These are phyloP conservation scores for Diaporthe vaccinii DNA, from an alignment of 2,329 filamentous ascomycete genomes.

Conservation along the genomic window DNA sequence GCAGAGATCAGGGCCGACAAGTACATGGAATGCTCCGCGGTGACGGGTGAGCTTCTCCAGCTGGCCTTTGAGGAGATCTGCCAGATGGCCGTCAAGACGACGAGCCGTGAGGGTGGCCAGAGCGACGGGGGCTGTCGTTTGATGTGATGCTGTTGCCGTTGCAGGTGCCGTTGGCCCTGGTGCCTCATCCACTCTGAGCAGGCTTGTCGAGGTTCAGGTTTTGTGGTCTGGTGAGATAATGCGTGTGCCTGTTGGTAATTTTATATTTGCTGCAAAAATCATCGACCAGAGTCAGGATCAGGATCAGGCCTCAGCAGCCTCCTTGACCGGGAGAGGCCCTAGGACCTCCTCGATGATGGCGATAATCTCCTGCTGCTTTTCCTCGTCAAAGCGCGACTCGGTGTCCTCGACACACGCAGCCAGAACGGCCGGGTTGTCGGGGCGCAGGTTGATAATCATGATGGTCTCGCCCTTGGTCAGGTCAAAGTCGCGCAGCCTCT, in stretches of 20 bases:
- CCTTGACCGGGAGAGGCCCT: conserved; percentile 59
- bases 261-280: not conserved
- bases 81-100: conserved; percentile 65
- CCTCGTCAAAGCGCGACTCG: conserved; percentile 69
- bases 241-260: not conserved
- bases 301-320: conserved; percentile 38
- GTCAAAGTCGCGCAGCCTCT: conserved; percentile 67
- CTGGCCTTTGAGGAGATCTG: conserved; percentile 73
- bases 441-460: conserved; percentile 77
- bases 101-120: conserved; percentile 62
- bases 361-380: conserved; percentile 71
- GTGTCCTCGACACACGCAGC: conserved; percentile 77
- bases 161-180: not conserved
- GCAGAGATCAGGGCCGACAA: conserved; percentile 72
- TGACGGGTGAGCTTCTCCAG: conserved; percentile 70
- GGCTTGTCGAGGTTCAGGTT: too few relatives aligned
- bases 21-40: conserved; percentile 74
- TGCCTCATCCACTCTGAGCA: not conserved
- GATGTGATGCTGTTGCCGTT: conserved; percentile 52
- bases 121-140: conserved; percentile 68
- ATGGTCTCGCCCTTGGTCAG: conserved; percentile 77
- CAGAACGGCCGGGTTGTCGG: conserved; percentile 67
- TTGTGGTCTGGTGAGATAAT: not conserved
- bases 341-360: conserved; percentile 69
- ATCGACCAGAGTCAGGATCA: not conserved